Conservation (phyloP, 78 protist species). For the Neovahlkampfia damariscottae region DNA sequence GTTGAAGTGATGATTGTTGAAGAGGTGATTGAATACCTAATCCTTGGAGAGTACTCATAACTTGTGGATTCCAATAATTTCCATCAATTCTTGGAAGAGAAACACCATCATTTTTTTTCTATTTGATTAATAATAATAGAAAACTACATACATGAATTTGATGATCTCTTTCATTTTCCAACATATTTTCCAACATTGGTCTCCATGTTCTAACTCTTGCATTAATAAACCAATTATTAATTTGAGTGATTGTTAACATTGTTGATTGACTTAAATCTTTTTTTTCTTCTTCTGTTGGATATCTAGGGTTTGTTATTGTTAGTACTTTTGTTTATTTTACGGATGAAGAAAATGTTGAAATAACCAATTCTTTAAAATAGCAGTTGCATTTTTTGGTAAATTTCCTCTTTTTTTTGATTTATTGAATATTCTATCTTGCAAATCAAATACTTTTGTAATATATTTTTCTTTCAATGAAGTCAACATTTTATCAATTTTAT, state of each 20-base stretch:
- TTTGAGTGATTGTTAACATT: constrained; percentile 42
- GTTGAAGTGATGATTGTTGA: too few species aligned
- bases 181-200: constrained; percentile 10
- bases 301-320: too few species aligned
- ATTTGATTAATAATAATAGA: too few species aligned
- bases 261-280: constrained; percentile 28
- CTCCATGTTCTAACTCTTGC: constrained; percentile 28
- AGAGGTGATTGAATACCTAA: too few species aligned
- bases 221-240: constrained; percentile 75
- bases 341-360: constrained; percentile 59
- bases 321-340: too few species aligned
- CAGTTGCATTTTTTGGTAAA: constrained; percentile 11
- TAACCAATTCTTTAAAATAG: constrained; percentile 42
- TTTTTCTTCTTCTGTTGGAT: constrained; percentile 76
- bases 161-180: too few species aligned
- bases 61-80: too few species aligned
- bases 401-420: constrained; percentile 5
- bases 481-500: not conserved
- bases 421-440: not conserved
- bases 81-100: too few species aligned
- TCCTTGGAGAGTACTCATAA: too few species aligned
- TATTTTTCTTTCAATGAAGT: not conserved
- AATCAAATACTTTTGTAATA: not conserved
- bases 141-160: too few species aligned
- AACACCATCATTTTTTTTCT: too few species aligned